These are phyloP conservation scores for Hymenoscyphus albidus DNA, from an alignment of 2,329 filamentous ascomycete genomes.

Conservation along the genomic window DNA sequence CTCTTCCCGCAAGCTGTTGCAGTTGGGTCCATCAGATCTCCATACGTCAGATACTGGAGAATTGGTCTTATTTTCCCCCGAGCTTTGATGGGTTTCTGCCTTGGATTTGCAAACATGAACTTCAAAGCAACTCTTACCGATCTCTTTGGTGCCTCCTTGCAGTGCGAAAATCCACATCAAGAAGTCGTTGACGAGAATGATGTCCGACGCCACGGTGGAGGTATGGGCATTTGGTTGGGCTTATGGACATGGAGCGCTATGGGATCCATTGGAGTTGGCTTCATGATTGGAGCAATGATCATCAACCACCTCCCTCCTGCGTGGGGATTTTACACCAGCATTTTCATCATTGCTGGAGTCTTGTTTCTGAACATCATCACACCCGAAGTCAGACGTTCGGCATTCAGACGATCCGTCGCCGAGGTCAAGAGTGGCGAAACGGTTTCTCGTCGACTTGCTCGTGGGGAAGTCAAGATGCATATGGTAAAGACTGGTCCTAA, in stretches of 20 bases:
- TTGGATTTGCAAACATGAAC: conserved; percentile 77
- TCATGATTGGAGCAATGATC: conserved; percentile 65
- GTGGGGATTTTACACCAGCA: conserved; percentile 74
- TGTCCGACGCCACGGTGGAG: conserved; percentile 69
- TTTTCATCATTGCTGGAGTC: conserved; percentile 61
- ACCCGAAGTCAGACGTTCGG: conserved; percentile 67
- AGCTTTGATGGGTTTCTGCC: conserved; percentile 60
- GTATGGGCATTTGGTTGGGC: conserved; percentile 75
- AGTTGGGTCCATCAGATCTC: conserved; percentile 53
- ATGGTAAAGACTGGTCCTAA: conserved; percentile 65
- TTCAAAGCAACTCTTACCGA: conserved; percentile 68
- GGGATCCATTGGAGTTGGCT: conserved; percentile 67
- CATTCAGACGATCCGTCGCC: conserved; percentile 63
- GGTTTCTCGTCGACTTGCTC: conserved; percentile 56
- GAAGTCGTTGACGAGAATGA: conserved; percentile 65
- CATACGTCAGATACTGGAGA: conserved; percentile 53
- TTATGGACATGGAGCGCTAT: conserved; percentile 76
- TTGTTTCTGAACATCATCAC: conserved; percentile 66
- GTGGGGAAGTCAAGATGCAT: conserved; percentile 75
- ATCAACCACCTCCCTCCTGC: conserved; percentile 61
- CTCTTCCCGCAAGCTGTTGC: conserved; percentile 72
- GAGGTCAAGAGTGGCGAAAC: conserved; percentile 55
- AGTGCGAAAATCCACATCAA: conserved; percentile 68
- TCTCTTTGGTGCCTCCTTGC: conserved; percentile 71
- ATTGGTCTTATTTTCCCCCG: conserved; percentile 60